These are phyloP conservation scores for Tricholoma furcatifolium DNA, from an alignment of 768 basidiomycete genomes.

Conservation along the genomic window DNA sequence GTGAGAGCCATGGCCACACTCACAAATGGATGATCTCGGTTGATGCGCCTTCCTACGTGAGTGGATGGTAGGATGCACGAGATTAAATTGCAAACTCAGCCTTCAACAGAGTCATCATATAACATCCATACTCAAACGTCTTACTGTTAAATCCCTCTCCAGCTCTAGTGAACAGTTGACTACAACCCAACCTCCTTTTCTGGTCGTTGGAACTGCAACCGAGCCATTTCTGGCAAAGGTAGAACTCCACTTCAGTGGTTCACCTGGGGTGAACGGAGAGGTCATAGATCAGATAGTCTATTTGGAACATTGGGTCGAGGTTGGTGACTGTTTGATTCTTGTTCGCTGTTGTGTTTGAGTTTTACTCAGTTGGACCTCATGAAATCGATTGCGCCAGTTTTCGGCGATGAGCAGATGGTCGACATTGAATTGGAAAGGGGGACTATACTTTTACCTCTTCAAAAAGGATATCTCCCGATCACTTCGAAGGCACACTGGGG, in stretches of 20 bases:
- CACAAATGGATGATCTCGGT: constrained; percentile 59
- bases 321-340: constrained; percentile 20
- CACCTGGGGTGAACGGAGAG: constrained; percentile 19
- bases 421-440: constrained; percentile 51
- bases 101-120: constrained; percentile 38
- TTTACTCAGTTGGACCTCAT: constrained; percentile 39
- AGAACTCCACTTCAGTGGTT: constrained; percentile 42
- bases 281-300: constrained; percentile 32
- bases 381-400: constrained; percentile 27
- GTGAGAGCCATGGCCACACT: constrained; percentile 28
- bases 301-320: constrained; percentile 58
- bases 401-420: constrained; percentile 51
- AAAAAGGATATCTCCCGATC: constrained; percentile 29
- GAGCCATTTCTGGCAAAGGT: constrained; percentile 47
- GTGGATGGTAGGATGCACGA: constrained; percentile 10
- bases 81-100: constrained; percentile 7
- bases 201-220: constrained; percentile 39
- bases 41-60: constrained; percentile 51
- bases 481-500: constrained; percentile 38
- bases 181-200: constrained; percentile 41
- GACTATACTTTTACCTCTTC: constrained; percentile 37
- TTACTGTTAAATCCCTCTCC: constrained; percentile 33
- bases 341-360: background rate
- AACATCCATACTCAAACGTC: constrained; percentile 39
- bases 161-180: constrained; percentile 17